phyloP scores from a whole-genome alignment of 2,329 filamentous ascomycete genomes.

The Calonectria crousiana region DNA sequence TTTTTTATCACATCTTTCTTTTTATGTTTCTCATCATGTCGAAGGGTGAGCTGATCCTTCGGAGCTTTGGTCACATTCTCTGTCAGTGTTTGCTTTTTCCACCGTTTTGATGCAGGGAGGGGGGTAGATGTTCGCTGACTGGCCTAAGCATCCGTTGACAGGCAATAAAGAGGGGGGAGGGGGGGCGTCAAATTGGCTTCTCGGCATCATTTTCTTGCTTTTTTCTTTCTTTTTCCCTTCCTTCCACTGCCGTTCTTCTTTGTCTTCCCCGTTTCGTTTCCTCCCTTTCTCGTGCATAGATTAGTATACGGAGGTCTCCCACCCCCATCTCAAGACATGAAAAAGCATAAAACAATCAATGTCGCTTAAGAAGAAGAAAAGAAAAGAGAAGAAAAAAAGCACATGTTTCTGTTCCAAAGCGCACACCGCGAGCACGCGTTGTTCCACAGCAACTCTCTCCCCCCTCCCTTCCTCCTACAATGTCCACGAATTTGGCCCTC shows the following conservation, averaged over 20 bases:
- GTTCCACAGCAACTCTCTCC: not conserved
- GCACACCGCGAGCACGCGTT: not conserved
- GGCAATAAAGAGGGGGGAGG: not conserved
- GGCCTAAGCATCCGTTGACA: conserved; percentile 8
- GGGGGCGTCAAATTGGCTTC: not conserved
- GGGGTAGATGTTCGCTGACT: not conserved
- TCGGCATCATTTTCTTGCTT: not conserved
- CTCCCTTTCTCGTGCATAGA: not conserved
- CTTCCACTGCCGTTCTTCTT: not conserved
- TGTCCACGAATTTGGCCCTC: not conserved
- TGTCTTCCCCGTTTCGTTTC: not conserved
- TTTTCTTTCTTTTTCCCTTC: not conserved
- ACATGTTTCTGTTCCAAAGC: not conserved
- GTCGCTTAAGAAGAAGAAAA: not conserved
- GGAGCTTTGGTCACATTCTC: conserved; percentile 16
- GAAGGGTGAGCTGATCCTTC: conserved; percentile 6
- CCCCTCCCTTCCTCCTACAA: not conserved
- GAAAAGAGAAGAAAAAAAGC: not conserved
- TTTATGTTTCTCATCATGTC: conserved; percentile 17
- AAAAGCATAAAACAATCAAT: not conserved
- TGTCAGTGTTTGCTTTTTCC: conserved; percentile 23
- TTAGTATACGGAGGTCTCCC: not conserved
- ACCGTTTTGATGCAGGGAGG: conserved; percentile 5
- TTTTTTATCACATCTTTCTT: conserved; percentile 19
- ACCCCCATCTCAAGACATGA: not conserved